Base-by-base conservation (phyloP, 2,329 filamentous ascomycete genomes). In the Pseudopyrenochaeta lycopersici region DNA sequence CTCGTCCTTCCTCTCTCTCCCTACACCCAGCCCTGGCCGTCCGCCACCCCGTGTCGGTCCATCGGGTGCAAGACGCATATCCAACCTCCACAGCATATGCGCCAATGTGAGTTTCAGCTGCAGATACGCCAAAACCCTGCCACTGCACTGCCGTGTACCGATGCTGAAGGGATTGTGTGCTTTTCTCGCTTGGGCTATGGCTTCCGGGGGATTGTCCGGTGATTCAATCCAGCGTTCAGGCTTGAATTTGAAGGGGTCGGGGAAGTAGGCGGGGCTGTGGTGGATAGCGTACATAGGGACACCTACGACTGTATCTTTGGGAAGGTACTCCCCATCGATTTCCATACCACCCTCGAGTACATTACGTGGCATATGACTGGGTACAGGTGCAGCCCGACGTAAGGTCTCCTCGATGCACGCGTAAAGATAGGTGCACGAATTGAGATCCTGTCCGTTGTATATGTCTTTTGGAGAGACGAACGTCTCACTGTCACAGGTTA, bases 121-220 rank as follows among this genome's bases (percentile, higher is more conserved):
- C 38, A 83, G 78, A 58, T 89, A 86, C 2, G 86, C 87, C 36
- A 89, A 74, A 0, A 81, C 81, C 78, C 90, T 90, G 1, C 88
- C 88, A 41, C 90, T 88, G 66, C 88, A 91, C 1, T 85, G 85
- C 11, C 88, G 77, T 0, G 87, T 84, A 0, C 89, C 88, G 56
- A 90, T 76, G 21, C 82, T 86, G 63, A 91, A 91, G 1, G 90
- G 88, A 56, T 86, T 90, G 73, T 90, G 92, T 2, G 53, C 49
- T 12, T 49, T 33, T 12, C 55, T 39, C 42, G 35, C 23, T 14
- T 54, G 50, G 2, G 30, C 15, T 5, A 53, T 17, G 27, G 54
- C 56, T 15, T 11, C 15, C 27, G 58, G 52, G 15, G 30, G 17
- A 14, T 47, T 32, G 3, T 42, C 41, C 4, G 67, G 61, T 7